Base-by-base conservation (phyloP, 768 basidiomycete genomes). In the Termitomyces sp. region DNA sequence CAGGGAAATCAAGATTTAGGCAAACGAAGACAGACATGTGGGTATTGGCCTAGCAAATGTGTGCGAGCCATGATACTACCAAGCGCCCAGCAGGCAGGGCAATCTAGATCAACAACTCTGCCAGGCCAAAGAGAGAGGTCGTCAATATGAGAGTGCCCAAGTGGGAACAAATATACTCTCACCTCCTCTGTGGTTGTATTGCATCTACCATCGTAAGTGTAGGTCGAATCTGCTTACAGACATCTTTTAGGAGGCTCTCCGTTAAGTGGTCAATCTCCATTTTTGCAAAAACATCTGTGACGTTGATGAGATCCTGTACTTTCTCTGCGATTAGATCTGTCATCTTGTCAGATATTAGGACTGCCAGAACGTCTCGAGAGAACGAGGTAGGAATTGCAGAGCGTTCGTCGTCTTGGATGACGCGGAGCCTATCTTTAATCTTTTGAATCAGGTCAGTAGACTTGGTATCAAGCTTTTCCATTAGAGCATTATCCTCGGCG, bases 321-420 rank as follows among this genome's bases (percentile, higher is more conserved):
- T 39, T 36, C 9, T 12, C 12, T 34, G 7, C 14, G 0, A 61
- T 34, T 13, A 33, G 16, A 24, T 43, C 42, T 22, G 30, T 51
- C 3, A 49, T 33, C 20, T 52, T 44, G 36, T 55, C 56, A 8
- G 57, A 62, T 43, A 57, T 53, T 13, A 62, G 22, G 27, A 55
- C 14, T n/a, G 47, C n/a, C 30, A 50, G 45, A 5, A 60, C 4
- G 12, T 60, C 43, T n/a, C 13, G 6, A 34, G 34, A 24, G 33
- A 55, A 32, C 5, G 52, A 14, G 44, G 2, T 5, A 5, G 48
- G 20, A 5, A 5, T 10, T 13, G n/a, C 3, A 12, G 22, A 20
- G 24, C 5, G 7, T 16, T 36, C 2, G 5, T 37, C 46, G 24
- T 27, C 16, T 13, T 51, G 30, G 26, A 55, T 51, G 49, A 43